Percentiles rank a stretch among this genome's conserved stretches.
phyloP scores from a whole-genome alignment of 495 filamentous ascomycete genomes.

The Lophium mytilinum region DNA sequence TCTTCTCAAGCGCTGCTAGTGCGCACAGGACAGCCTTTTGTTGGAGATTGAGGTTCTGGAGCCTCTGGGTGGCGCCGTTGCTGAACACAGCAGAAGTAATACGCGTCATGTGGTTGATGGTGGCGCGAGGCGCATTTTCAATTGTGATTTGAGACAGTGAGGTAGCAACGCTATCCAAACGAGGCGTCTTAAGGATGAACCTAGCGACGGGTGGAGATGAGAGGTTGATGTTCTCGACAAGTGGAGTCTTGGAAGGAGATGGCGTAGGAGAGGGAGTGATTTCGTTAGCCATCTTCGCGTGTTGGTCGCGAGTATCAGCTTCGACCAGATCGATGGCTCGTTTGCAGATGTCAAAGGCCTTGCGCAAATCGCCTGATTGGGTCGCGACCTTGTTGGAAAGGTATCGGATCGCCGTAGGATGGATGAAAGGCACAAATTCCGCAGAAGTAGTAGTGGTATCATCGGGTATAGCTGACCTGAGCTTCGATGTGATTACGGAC shows the following conservation, averaged over 20 bases:
- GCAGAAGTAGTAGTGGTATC: conserved; percentile 11
- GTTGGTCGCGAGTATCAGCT: conserved; percentile 63
- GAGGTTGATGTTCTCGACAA: conserved; percentile 62
- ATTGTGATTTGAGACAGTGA: conserved; percentile 50
- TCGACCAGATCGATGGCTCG: conserved; percentile 86
- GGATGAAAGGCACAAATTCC: conserved; percentile 75
- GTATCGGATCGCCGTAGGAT: conserved; percentile 86
- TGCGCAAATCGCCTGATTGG: conserved; percentile 88
- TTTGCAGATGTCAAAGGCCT: conserved; percentile 90
- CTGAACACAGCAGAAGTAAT: conserved; percentile 80
- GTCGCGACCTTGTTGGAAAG: conserved; percentile 89
- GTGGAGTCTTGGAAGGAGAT: conserved; percentile 46
- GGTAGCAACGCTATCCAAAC: conserved; percentile 11
- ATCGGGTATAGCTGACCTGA: conserved; percentile 58
- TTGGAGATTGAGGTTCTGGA: conserved; percentile 83
- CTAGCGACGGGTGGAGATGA: conserved; percentile 45
- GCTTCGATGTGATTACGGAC: conserved; percentile 71
- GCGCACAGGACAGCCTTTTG: conserved; percentile 94
- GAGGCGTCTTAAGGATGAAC: conserved; percentile 22
- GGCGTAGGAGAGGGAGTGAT: conserved; percentile 39
- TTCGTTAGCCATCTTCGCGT: conserved; percentile 46
- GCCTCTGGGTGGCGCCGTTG: conserved; percentile 71
- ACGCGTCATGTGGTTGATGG: conserved; percentile 81
- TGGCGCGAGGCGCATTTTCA: conserved; percentile 79
- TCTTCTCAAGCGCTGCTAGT: conserved; percentile 69